Conservation (phyloP, 805 yeast genomes). For the Saturnispora kantuleensis region DNA sequence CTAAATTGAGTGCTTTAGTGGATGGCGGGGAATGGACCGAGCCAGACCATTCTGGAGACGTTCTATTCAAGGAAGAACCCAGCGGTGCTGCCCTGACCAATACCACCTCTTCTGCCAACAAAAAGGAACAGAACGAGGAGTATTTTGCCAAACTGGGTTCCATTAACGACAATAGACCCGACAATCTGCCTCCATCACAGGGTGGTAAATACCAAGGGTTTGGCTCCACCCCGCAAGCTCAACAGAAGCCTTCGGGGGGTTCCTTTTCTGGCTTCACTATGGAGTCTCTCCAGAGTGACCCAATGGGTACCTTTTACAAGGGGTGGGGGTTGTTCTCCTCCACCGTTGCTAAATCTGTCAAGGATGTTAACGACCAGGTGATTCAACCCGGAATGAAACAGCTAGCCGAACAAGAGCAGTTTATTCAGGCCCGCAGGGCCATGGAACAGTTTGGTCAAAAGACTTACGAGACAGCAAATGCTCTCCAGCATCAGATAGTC, state of each 20-base stretch:
- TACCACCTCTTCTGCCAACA: constrained; percentile 1
- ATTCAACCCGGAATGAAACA: constrained; percentile 87
- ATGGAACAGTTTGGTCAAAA: constrained; percentile 93
- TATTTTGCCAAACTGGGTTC: constrained; percentile 77
- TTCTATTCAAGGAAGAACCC: constrained; percentile 24
- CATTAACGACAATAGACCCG: constrained; percentile 63
- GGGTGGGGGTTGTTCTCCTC: constrained; percentile 93
- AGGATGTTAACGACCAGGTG: constrained; percentile 78
- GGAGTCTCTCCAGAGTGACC: constrained; percentile 70
- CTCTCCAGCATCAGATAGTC: constrained; percentile 44
- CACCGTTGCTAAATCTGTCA: constrained; percentile 75
- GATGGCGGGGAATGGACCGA: constrained; percentile 65
- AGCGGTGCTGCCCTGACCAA: background rate
- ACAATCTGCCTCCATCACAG: constrained; percentile 76
- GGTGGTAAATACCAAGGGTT: constrained; percentile 92
- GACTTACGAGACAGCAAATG: constrained; percentile 78
- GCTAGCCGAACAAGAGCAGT: constrained; percentile 67
- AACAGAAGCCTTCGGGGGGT: constrained; percentile 23
- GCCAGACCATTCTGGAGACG: constrained; percentile 46
- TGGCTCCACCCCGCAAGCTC: constrained; percentile 55
- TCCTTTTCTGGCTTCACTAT: constrained; percentile 49
- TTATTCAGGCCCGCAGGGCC: constrained; percentile 81
- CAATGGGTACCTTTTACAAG: constrained; percentile 78
- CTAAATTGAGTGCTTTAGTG: constrained; percentile 60
- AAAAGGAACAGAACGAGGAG: constrained; percentile 58